Evolutionary conservation across 2,329 filamentous ascomycete species (phyloP).

Genomic region (Talaromyces piceae): DNA sequence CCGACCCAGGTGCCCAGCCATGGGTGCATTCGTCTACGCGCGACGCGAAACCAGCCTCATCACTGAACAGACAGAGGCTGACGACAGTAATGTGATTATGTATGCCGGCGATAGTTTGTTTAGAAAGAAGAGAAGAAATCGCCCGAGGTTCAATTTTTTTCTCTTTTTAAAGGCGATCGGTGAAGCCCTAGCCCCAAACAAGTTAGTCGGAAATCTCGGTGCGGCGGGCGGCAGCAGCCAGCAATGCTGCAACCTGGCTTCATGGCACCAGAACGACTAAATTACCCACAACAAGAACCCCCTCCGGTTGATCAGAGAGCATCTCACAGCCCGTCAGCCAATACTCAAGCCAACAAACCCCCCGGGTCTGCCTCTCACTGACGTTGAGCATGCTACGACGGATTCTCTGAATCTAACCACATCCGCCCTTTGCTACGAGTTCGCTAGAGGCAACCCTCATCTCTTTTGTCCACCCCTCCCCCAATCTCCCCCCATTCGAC

Average conservation of each 20-base stretch:
- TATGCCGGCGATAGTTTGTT: slow-evolving; percentile 45
- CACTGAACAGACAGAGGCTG: slow-evolving; percentile 45
- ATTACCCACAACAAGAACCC: slow-evolving; percentile 22
- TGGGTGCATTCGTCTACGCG: slow-evolving; percentile 58
- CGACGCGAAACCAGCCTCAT: slow-evolving; percentile 61
- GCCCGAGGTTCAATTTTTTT: slow-evolving; percentile 22
- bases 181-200: slow-evolving; percentile 5
- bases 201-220: slow-evolving; percentile 15
- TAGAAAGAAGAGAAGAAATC: slow-evolving; percentile 33
- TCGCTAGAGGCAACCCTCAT: slow-evolving; percentile 14
- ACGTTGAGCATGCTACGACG: slow-evolving; percentile 25
- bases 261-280: slow-evolving; percentile 28
- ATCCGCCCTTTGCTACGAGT: slow-evolving; percentile 13
- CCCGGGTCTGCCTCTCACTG: slow-evolving; percentile 23
- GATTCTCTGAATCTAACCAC: slow-evolving; percentile 14
- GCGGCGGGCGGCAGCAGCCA: slow-evolving; percentile 29
- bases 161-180: slow-evolving; percentile 19
- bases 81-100: slow-evolving; percentile 49
- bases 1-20: slow-evolving; percentile 66
- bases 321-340: neutral
- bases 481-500: slow-evolving; percentile 10
- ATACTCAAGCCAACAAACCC: slow-evolving; percentile 20
- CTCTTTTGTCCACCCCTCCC: slow-evolving; percentile 11
- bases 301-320: slow-evolving; percentile 19
- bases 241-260: slow-evolving; percentile 40